A percentile compares a stretch with the other conserved stretches of the same genome.
Evolutionary conservation across 148 eudicot genomes (phyloP).

Genomic region (Talinum fruticosum): DNA sequence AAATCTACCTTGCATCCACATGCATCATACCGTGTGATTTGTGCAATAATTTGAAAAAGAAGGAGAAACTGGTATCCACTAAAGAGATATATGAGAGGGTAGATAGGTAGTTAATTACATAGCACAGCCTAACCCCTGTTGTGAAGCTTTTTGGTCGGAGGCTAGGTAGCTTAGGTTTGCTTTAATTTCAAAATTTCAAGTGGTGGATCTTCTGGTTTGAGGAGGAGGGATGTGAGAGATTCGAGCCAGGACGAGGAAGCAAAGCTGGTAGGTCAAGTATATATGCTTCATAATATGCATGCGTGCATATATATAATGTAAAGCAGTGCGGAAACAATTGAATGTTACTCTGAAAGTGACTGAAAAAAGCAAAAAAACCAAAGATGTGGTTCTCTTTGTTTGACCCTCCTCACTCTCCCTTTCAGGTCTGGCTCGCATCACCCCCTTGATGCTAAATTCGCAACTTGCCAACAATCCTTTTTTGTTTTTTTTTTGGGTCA

Average conservation of each 20-base stretch:
- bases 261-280: no score
- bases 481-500: no score
- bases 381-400: conserved; percentile 23
- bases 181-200: neutral
- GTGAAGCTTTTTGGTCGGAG: neutral
- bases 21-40: no score
- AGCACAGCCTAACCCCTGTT: neutral
- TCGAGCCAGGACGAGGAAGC: no score
- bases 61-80: neutral
- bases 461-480: no score
- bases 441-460: no score
- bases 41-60: neutral
- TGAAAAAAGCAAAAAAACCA: neutral
- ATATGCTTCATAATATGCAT: no score
- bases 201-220: no score
- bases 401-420: neutral
- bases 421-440: neutral
- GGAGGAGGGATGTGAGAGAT: no score
- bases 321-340: neutral
- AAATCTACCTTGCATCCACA: no score
- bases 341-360: conserved; percentile 14
- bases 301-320: no score
- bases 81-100: no score
- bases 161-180: neutral
- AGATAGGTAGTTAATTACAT: neutral